A percentile compares a stretch with the other conserved stretches of the same genome.
Conservation (phyloP, 2,329 filamentous ascomycete species). For the Stagonosporopsis chrysanthemi region DNA sequence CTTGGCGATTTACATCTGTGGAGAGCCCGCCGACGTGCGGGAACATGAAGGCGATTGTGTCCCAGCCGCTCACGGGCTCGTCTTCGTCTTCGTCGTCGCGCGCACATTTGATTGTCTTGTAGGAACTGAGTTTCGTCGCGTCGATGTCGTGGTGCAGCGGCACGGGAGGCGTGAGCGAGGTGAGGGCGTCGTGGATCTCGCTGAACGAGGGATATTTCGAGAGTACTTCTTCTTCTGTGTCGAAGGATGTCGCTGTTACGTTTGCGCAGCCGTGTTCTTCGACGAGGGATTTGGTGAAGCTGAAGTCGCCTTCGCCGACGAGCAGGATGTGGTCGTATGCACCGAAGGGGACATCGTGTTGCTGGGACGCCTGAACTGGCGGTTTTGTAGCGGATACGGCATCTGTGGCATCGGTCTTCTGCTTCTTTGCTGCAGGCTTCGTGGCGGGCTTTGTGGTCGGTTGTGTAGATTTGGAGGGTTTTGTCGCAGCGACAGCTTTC, state of each 20-base stretch:
- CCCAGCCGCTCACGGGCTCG: slow-evolving; percentile 59
- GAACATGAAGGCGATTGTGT: slow-evolving; percentile 93
- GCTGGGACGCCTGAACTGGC: slow-evolving; percentile 39
- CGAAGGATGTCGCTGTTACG: slow-evolving; percentile 74
- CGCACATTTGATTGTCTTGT: slow-evolving; percentile 36
- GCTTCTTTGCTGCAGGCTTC: slow-evolving; percentile 23
- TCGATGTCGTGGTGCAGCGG: slow-evolving; percentile 65
- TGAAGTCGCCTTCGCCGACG: slow-evolving; percentile 81
- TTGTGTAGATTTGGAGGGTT: slow-evolving; percentile 9
- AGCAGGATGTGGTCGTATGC: slow-evolving; percentile 74
- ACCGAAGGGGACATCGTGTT: slow-evolving; percentile 71
- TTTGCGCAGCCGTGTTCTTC: slow-evolving; percentile 70
- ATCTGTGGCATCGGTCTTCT: slow-evolving; percentile 6
- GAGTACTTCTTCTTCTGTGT: slow-evolving; percentile 65
- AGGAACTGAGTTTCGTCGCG: slow-evolving; percentile 62
- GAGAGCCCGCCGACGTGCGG: slow-evolving; percentile 92
- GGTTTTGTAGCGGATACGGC: slow-evolving; percentile 24
- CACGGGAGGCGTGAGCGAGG: slow-evolving; percentile 43
- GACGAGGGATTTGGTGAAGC: slow-evolving; percentile 74
- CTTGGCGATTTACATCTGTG: slow-evolving; percentile 93
- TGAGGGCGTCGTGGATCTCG: slow-evolving; percentile 42
- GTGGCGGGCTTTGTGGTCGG: slow-evolving; percentile 19
- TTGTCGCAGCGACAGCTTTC: slow-evolving; percentile 22
- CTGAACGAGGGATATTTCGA: slow-evolving; percentile 57
- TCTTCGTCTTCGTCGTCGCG: slow-evolving; percentile 28